Percentiles rank a stretch among this genome's conserved stretches.
Conservation (phyloP, 169 alveolate species). For the Plasmodium vivax region DNA sequence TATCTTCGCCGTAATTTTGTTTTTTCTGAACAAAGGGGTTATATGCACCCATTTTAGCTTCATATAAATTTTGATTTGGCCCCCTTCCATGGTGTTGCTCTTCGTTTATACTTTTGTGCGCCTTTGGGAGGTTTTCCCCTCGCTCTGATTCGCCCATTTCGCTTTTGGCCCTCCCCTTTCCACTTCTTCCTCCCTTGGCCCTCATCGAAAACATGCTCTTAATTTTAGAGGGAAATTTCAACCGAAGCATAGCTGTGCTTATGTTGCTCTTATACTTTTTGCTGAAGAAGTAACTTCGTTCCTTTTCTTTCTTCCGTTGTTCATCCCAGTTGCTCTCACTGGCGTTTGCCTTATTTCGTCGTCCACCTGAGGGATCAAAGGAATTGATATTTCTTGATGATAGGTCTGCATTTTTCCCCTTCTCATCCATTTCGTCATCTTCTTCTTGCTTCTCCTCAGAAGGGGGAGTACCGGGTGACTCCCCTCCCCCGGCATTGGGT, state of each 20-base stretch:
- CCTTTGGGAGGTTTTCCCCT: neutral
- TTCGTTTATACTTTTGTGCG: neutral
- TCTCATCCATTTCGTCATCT: neutral
- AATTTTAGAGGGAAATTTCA: slow-evolving; percentile 27
- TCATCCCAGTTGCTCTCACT: neutral
- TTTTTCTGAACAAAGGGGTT: neutral
- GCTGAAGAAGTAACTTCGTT: neutral
- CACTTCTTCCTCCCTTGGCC: neutral
- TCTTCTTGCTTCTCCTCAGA: neutral
- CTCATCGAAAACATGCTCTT: slow-evolving; percentile 35
- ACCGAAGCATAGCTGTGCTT: neutral
- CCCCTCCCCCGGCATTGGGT: neutral
- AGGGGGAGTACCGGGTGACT: neutral
- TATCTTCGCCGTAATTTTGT: neutral
- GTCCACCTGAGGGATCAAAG: neutral
- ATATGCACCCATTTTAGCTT: neutral
- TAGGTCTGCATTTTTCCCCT: neutral
- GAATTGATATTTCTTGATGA: neutral
- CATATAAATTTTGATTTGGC: neutral
- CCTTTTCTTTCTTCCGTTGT: slow-evolving; percentile 11
- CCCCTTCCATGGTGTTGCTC: neutral
- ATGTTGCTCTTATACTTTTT: neutral
- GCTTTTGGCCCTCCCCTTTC: neutral
- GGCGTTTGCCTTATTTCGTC: neutral
- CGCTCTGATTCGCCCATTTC: neutral